Base-by-base conservation (phyloP, 2,329 filamentous ascomycete genomes). In the Scedosporium aurantiacum region DNA sequence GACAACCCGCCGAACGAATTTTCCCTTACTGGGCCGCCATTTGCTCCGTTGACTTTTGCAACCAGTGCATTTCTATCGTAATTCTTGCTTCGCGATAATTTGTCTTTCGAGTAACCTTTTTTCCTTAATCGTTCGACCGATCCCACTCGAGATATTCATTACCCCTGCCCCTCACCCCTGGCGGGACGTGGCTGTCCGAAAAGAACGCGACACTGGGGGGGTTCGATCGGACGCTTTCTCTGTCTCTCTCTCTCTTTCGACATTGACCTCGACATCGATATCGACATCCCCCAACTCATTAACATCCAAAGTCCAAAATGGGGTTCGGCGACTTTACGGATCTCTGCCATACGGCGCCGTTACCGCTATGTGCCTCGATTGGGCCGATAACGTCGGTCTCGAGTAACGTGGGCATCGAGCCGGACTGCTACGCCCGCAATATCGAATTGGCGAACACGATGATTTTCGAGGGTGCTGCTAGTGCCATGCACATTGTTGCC, bases 391-490 rank as follows among this genome's bases (percentile, higher is more conserved):
- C 85, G 32, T 79, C 82, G 40, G 84, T 91, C 66, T 82, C 84
- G 23, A 83, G 80, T 66, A 81, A 83, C 62, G 82, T 87, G 12
- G 90, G 91, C 67, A 94, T 97, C 66, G 88, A 96, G 73, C 86
- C 94, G 62, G 84, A 86, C 70, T 99, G 94, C 79, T 97, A 93
- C 77, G 90, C 94, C 63, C 87, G 94, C 63, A 95, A 94, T 69
- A 93, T 99, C 74, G 92, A 97, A 75, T 76, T 97, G 67, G 94
- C 92, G 67, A 99, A 99, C 77, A 99, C 94, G 47, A 93, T 97
- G 77, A 99, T 99, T 70, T 99, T 99, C 73, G 87, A 97, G 76
- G 90, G 87, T 70, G 94, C 92, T 28, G 86, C 91, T 23, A 90
- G 90, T 64, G 91, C 93, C 70, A 90, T 94, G 77, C 94, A 99